Evolutionary conservation across 108 stramenopile genomes (phyloP).

Genomic region (Nitzschia palea): DNA sequence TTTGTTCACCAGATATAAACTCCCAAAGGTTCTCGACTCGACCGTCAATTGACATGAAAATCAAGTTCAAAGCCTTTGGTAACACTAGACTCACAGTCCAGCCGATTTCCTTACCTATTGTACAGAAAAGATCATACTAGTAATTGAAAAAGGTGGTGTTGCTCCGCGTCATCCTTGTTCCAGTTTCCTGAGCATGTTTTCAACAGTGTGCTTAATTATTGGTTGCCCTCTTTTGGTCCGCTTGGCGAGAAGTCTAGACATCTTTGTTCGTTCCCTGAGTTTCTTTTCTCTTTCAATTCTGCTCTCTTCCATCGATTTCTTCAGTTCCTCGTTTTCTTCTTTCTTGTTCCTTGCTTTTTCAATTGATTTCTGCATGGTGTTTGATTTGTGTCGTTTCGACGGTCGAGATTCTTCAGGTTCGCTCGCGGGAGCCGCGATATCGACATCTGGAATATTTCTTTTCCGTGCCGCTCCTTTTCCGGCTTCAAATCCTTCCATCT

Average conservation of each 20-base stretch:
- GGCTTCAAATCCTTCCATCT: conserved; percentile 67
- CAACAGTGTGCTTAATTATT: conserved; percentile 75
- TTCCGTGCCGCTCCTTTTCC: conserved; percentile 71
- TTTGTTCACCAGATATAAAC: conserved; percentile 5
- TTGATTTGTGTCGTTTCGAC: neutral
- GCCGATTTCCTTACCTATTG: too few species aligned
- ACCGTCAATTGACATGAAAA: neutral
- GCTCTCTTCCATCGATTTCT: conserved; percentile 19
- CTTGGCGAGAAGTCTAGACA: conserved; percentile 49
- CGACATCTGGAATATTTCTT: conserved; percentile 2
- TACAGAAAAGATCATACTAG: too few species aligned
- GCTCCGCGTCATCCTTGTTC: conserved; percentile 7
- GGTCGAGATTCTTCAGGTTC: neutral
- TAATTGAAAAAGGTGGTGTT: too few species aligned
- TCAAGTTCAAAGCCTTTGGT: conserved; percentile 23
- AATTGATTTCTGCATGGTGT: conserved; percentile 43
- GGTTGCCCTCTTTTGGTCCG: conserved; percentile 73
- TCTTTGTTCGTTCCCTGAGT: conserved; percentile 39
- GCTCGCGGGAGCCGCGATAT: neutral
- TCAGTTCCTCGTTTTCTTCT: neutral
- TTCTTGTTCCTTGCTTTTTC: conserved; percentile 42
- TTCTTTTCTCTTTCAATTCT: conserved; percentile 42
- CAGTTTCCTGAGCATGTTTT: conserved; percentile 70
- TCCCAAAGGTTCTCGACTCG: conserved; percentile 22
- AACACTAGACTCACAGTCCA: neutral